These are phyloP conservation scores for Fusarium devonianum DNA, from an alignment of 2,329 filamentous ascomycete genomes.

Conservation along the genomic window DNA sequence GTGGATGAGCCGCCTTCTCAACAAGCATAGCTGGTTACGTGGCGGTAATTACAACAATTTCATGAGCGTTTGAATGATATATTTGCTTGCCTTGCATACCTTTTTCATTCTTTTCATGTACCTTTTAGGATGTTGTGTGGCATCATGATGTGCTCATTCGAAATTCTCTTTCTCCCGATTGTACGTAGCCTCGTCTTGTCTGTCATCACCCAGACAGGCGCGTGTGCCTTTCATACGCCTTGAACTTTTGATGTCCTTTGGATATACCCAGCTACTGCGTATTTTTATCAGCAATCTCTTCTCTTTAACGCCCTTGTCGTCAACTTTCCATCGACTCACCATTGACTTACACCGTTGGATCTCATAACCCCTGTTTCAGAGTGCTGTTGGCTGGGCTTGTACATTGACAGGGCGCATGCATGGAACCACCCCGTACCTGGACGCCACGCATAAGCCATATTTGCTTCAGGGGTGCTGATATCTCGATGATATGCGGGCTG, in stretches of 20 bases:
- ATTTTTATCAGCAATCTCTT: too few species aligned
- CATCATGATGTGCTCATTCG: too few species aligned
- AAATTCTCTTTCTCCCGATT: too few species aligned
- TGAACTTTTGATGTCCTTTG: neutral
- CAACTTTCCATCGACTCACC: neutral
- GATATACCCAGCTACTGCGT: too few species aligned
- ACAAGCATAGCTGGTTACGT: constrained; percentile 15
- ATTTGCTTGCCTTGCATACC: too few species aligned
- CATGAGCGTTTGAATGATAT: constrained; percentile 24
- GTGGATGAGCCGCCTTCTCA: constrained; percentile 5
- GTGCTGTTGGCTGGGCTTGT: neutral
- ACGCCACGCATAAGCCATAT: neutral
- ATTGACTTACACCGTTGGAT: constrained; percentile 4
- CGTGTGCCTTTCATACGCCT: neutral
- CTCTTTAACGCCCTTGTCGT: neutral
- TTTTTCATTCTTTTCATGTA: too few species aligned
- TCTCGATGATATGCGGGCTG: neutral
- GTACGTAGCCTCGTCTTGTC: too few species aligned
- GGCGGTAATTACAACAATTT: too few species aligned
- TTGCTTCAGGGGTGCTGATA: neutral
- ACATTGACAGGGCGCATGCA: neutral
- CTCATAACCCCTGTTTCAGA: neutral
- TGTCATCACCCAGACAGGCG: too few species aligned
- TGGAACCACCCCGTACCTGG: neutral
- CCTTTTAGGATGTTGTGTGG: too few species aligned